Evolutionary conservation across 2,329 filamentous ascomycete genomes (phyloP), one percentile per base, ranked within the genome.

Genomic region (Aspergillus bombycis): DNA sequence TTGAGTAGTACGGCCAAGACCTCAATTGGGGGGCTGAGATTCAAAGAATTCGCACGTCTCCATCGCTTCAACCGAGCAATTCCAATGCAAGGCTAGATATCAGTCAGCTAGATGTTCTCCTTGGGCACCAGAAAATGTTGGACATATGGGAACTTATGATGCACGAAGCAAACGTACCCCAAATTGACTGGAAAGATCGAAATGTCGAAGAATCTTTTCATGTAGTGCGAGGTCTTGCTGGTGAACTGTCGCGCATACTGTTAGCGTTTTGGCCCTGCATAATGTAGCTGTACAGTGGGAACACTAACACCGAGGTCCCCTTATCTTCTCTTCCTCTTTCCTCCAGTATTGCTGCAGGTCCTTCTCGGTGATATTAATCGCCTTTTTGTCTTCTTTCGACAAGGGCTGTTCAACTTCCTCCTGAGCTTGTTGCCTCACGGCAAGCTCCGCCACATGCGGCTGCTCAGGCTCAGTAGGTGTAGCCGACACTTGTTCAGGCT

Each of bases 131-230:
- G 50, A 36, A 5, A 52, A 55, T 21, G 16, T 2, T 10, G 36
- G 10, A 28, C 30, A 6, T 11, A 3, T 19, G 19, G 21, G n/a
- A 10, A 46, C 14, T 9, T 14, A 45, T 34, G 9, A 19, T 21
- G n/a, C 11, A 60, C 7, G 52, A 30, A 38, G 55, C 16, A 60
- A n/a, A 88, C 91, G 82, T 87, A 96, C 93, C 62, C 95, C 95
- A 77, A 92, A 99, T 72, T 97, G 92, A 64, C 87, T 92, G 73
- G 90, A 95, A 68, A 96, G 90, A 76, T 99, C 95, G 79, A 95
- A 99, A 76, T 97, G 92, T 67, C 94, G 84, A 72, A 98, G 79
- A 30, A 98, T 88, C 82, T 94, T 97, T 83, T 98, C 94, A 61
- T 90, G 84, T 53, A 91, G 69, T 12, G 83, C 85, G 69, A 98